Conservation (phyloP, 129 eudicot species). For the Escallonia rubra region DNA sequence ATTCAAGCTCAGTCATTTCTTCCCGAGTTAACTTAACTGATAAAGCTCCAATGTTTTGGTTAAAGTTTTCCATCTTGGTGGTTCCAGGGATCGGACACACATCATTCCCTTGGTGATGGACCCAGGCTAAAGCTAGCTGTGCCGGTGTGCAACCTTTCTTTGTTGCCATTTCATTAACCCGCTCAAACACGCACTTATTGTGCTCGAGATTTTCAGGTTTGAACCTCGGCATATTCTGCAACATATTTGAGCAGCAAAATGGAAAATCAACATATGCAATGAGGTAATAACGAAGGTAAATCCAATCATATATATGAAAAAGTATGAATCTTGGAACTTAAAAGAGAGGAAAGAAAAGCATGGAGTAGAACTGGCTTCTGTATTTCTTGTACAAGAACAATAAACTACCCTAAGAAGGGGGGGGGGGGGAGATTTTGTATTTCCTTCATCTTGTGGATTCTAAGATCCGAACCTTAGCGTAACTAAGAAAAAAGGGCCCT, state of each 20-base stretch:
- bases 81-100: conserved; percentile 4
- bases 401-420: too few relatives aligned
- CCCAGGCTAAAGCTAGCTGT: conserved; percentile 31
- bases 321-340: background rate
- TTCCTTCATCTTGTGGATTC: too few relatives aligned
- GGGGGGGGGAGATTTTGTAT: too few relatives aligned
- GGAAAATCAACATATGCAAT: background rate
- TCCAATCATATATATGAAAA: background rate
- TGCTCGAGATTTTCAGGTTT: conserved; percentile 16
- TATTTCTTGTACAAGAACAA: background rate
- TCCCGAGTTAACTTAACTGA: conserved; percentile 19
- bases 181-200: conserved; percentile 20
- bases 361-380: background rate
- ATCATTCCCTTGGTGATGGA: conserved; percentile 10
- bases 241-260: background rate
- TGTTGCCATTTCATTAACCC: conserved; percentile 10
- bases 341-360: background rate
- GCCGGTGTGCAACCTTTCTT: conserved; percentile 8
- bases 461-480: too few relatives aligned
- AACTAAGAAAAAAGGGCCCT: too few relatives aligned
- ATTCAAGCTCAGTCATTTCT: conserved; percentile 27
- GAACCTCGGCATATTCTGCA: conserved; percentile 22
- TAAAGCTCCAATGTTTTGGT: conserved; percentile 25
- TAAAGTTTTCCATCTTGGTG: background rate
- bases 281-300: background rate